Conservation (phyloP, 2,329 filamentous ascomycete genomes). For the Verticillium longisporum region DNA sequence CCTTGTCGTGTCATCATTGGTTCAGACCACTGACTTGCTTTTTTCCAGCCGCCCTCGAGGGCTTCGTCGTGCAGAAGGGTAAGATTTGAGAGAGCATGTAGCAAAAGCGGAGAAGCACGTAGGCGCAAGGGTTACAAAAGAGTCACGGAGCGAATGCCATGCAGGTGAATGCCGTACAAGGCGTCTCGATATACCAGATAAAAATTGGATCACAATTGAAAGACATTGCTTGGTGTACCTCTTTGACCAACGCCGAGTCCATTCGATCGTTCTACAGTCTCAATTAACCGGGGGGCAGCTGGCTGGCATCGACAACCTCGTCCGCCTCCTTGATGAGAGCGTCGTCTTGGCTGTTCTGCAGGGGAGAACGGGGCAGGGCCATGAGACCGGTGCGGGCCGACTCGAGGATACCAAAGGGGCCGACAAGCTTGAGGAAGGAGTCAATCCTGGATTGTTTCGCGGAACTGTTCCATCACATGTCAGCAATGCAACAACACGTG, state of each 20-base stretch:
- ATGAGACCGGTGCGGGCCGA: slow-evolving; percentile 93
- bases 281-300: slow-evolving; percentile 78
- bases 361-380: slow-evolving; percentile 88
- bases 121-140: not conserved
- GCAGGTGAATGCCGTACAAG: no score
- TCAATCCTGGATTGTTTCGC: slow-evolving; percentile 93
- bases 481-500: not conserved
- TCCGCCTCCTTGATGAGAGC: slow-evolving; percentile 74
- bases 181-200: slow-evolving; percentile 4
- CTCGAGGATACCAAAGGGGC: slow-evolving; percentile 92
- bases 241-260: slow-evolving; percentile 12
- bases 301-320: slow-evolving; percentile 90
- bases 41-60: slow-evolving; percentile 65
- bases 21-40: not conserved
- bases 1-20: no score
- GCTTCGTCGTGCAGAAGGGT: slow-evolving; percentile 91
- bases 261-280: slow-evolving; percentile 10
- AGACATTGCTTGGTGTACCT: slow-evolving; percentile 11
- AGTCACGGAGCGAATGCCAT: slow-evolving; percentile 3
- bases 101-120: slow-evolving; percentile 3
- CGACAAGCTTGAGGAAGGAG: slow-evolving; percentile 93
- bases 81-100: slow-evolving; percentile 43
- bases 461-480: slow-evolving; percentile 46
- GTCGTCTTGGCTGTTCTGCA: slow-evolving; percentile 68
- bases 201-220: slow-evolving; percentile 5